Conservation (phyloP, 192 early-diverging fungal species). For the Rhizoclosmatium globosum region DNA sequence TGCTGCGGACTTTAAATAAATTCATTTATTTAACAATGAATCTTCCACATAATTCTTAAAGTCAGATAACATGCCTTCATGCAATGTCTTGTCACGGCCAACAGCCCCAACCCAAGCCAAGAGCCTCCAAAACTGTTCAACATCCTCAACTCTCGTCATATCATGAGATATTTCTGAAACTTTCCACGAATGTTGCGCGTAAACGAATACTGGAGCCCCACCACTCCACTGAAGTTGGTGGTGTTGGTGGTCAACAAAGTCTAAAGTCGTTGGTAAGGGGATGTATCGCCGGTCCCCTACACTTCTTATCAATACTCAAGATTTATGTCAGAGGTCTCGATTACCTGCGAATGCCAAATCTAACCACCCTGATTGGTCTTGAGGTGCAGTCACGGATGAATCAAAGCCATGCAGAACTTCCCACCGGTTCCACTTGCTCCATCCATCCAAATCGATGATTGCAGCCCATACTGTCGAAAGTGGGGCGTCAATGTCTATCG, state of each 20-base stretch:
- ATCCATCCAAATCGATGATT: background rate
- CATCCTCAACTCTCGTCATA: background rate
- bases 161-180: background rate
- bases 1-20: too few species aligned
- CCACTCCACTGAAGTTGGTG: slow-evolving; percentile 10
- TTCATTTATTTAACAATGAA: background rate
- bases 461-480: background rate
- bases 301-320: background rate
- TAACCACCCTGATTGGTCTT: background rate
- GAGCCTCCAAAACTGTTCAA: slow-evolving; percentile 11
- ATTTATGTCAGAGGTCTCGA: background rate
- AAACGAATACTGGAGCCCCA: background rate
- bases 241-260: background rate
- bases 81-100: background rate
- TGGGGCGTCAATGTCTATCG: background rate
- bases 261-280: background rate
- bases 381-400: background rate
- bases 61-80: background rate
- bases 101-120: background rate
- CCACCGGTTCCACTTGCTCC: background rate
- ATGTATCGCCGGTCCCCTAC: background rate
- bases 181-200: slow-evolving; percentile 15
- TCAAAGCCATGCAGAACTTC: background rate
- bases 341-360: background rate
- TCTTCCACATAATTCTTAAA: slow-evolving; percentile 4